Conservation (phyloP, 345 rosid species). For the Kandelia obovata region DNA sequence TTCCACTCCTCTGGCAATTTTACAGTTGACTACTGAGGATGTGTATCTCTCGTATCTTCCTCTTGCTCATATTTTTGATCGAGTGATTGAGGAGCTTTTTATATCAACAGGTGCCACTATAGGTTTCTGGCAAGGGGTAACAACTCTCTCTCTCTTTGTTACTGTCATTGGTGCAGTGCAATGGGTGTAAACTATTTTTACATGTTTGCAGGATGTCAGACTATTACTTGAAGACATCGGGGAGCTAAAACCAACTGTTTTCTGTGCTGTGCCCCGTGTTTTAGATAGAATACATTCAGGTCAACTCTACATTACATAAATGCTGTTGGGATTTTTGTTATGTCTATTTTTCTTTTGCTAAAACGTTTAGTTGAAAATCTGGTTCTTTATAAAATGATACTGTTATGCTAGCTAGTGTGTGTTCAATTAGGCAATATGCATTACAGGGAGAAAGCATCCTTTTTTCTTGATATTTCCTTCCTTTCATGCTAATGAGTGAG, state of each 20-base stretch:
- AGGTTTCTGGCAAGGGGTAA: slow-evolving; percentile 98
- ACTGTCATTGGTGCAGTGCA: too few relatives aligned
- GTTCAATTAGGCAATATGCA: not conserved
- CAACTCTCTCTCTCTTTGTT: slow-evolving; percentile 6
- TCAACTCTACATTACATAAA: slow-evolving; percentile 18
- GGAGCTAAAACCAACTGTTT: slow-evolving; percentile 83
- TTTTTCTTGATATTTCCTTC: not conserved
- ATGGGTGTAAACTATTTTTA: not conserved
- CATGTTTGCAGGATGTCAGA: slow-evolving; percentile 73
- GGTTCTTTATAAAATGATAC: not conserved
- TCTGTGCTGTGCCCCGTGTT: slow-evolving; percentile 99
- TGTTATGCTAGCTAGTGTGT: not conserved
- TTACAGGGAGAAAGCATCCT: not conserved
- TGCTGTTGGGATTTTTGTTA: slow-evolving; percentile 1
- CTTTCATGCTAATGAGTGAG: not conserved
- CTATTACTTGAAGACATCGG: slow-evolving; percentile 75
- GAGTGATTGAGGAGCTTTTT: slow-evolving; percentile 80
- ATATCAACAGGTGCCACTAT: slow-evolving; percentile 75
- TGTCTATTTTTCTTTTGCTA: not conserved
- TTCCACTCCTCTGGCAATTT: slow-evolving; percentile 19
- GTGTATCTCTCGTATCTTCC: slow-evolving; percentile 93
- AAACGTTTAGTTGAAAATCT: not conserved
- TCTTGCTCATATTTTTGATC: slow-evolving; percentile 93
- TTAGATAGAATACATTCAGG: slow-evolving; percentile 81
- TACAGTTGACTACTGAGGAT: slow-evolving; percentile 64